Evolutionary conservation across 148 eudicot genomes (phyloP), one percentile per base, ranked within the genome.

Genomic region (Chenopodium quinoa): DNA sequence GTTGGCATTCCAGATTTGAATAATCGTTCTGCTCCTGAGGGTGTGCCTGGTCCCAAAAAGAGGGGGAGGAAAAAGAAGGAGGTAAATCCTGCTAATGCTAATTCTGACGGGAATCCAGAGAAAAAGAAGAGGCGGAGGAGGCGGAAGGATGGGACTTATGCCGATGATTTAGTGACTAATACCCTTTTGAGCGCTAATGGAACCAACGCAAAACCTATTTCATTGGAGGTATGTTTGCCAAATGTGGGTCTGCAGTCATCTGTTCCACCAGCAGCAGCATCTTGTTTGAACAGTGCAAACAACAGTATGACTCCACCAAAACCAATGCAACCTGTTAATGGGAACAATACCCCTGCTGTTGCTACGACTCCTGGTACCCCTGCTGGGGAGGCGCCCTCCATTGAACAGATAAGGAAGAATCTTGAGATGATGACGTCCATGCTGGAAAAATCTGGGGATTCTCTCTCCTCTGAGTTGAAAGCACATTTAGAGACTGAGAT

Each of bases 401-500:
- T 94, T 47, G 85, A 37, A 56, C 80, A 66, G 27, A 88, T 95
- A 32, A 91, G 83, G 84, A 82, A 85, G 87, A 91, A 90, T 73
- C 95, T 95, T 50, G 92, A 91, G 87, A 70, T 84, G 85, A 95
- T 95, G 97, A 92, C 89, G 0, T 47, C 86, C 37, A 89, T 91
- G 90, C 87, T 93, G 87, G 93, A 91, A 91, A 91, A 91, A 65
- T 84, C 90, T 0, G 97, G 97, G 40, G 73, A 91, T 73, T 86
- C 78, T 54, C 85, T 95, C 37, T 88, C 93, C 7, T 85, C 88
- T 22, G 96, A 88, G 65, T 89, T 83, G 87, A 93, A 90, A 80
- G 84, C 77, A 56, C 91, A 86, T 31, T 80, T 95, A 84, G 97
- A 93, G 88, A 88, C 52, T 46, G 94, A 87, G 71, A 88, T 95